Evolutionary conservation across 768 basidiomycete genomes (phyloP), one percentile per base, ranked within the genome.

Genomic region (Amanita rimosa): DNA sequence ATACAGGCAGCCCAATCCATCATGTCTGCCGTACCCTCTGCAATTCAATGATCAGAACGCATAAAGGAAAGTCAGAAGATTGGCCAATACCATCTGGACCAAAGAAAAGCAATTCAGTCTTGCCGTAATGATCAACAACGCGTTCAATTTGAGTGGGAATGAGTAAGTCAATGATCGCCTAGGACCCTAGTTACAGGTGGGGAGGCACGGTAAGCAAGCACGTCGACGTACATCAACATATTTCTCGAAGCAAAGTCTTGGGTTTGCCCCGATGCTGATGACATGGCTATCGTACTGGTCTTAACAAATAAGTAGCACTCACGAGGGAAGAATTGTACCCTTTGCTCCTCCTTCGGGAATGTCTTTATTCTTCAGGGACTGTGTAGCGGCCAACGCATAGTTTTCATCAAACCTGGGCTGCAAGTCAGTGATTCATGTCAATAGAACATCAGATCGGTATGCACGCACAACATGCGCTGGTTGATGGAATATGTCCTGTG

Each of bases 1-100:
- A 57, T 68, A 87, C 86, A 57, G 22, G 94, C 94, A 33, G 95
- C 95, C 96, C 96, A 98, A 70, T 97, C 96, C 96, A 99, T 98
- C 83, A 96, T 87, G 53, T 94, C 92, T 34, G 96, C 95, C 21
- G 96, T 97, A 42, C 94, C 93, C 78, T 93, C 84, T 83, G 56
- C 24, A 17, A 24, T 16, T 33, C 19, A 52, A 17, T 11, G 35
- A 47, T 33, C 14, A 37, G 9, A 36, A n/a, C 8, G 7, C 14
- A 17, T 29, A 13, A n/a, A 36, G 16, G 26, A 24, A 27, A n/a
- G 31, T 19, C 6, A 33, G 34, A 37, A 9, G 36, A 42, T 27
- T 22, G 24, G 8, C 3, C 61, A 72, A 44, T 47, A 81, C 85
- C 90, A 70, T 96, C 93, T 11, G 94, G 93, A 16, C 93, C 93